Evolutionary conservation across 345 rosid genomes (phyloP).

Genomic region (Eucalyptus camaldulensis): DNA sequence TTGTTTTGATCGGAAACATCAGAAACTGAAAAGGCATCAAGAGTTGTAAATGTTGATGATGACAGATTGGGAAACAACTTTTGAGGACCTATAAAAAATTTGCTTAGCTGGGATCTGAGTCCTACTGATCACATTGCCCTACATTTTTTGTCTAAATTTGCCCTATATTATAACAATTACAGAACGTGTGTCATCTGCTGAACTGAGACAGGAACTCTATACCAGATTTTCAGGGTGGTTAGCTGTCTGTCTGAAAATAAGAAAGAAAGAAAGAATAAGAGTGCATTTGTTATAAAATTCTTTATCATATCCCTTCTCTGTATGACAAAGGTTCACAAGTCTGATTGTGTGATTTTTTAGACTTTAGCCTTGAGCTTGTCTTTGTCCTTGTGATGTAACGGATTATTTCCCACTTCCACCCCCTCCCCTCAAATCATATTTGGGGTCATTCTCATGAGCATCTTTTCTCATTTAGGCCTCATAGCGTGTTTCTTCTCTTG

Average conservation of each 20-base stretch:
- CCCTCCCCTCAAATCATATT: not conserved
- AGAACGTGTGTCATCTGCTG: not conserved
- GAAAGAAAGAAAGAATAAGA: not conserved
- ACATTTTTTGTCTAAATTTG: not conserved
- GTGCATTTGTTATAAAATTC: not conserved
- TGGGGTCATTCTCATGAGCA: not conserved
- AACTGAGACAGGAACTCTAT: not conserved
- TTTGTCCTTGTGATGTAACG: not conserved
- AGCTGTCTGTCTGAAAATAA: not conserved
- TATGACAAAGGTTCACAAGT: not conserved
- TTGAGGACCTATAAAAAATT: not conserved
- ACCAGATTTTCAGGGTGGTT: not conserved
- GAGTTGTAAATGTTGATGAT: not conserved
- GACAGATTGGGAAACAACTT: not conserved
- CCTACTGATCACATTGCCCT: not conserved
- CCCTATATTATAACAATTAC: not conserved
- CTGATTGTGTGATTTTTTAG: not conserved
- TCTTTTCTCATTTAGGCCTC: not conserved
- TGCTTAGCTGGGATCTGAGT: not conserved
- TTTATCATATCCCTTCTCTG: not conserved
- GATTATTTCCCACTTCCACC: not conserved
- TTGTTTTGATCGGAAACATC: not conserved
- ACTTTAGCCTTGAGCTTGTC: not conserved
- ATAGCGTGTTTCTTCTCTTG: not conserved
- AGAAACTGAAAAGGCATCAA: not conserved